These are phyloP conservation scores for Kentomonas sorsogonicus DNA, from an alignment of 208 protist genomes.

Conservation along the genomic window DNA sequence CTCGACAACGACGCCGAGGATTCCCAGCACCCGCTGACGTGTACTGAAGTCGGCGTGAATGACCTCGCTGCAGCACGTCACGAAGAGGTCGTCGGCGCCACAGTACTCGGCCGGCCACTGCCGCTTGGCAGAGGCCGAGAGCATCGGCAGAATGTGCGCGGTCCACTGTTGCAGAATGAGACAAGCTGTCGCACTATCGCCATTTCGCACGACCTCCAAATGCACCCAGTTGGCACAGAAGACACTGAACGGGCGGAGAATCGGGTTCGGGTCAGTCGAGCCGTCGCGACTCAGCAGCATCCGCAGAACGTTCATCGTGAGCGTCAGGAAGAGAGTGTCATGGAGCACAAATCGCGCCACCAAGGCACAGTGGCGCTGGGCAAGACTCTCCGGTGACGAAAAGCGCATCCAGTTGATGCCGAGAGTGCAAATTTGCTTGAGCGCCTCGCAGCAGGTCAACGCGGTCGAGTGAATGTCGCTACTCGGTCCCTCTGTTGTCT, in stretches of 20 bases:
- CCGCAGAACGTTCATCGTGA: conserved; percentile 58
- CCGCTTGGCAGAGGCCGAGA: conserved; percentile 39
- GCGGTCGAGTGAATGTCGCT: too few relatives aligned
- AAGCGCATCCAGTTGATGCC: conserved; percentile 83
- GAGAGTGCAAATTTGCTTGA: too few relatives aligned
- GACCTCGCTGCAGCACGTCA: conserved; percentile 43
- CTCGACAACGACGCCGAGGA: conserved; percentile 31
- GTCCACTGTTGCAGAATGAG: conserved; percentile 67
- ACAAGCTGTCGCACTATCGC: conserved; percentile 23
- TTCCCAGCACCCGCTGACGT: conserved; percentile 16
- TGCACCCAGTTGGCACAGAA: conserved; percentile 71
- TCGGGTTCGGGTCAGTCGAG: conserved; percentile 15
- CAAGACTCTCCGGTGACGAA: too few relatives aligned
- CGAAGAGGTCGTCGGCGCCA: conserved; percentile 67
- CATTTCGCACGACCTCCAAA: conserved; percentile 66
- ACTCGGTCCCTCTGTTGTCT: too few relatives aligned
- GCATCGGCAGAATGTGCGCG: conserved; percentile 71
- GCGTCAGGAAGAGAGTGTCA: conserved; percentile 67
- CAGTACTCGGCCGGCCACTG: conserved; percentile 53
- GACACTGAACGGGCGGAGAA: conserved; percentile 69
- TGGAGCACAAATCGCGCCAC: conserved; percentile 82
- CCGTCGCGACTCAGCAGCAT: conserved; percentile 26
- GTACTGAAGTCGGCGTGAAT: conserved; percentile 27
- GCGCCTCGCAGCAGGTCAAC: too few relatives aligned
- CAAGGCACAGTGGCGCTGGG: conserved; percentile 46